Evolutionary conservation across 78 protist genomes (phyloP), one percentile per base, ranked within the genome.

Genomic region (Cavenderia fasciculata): DNA sequence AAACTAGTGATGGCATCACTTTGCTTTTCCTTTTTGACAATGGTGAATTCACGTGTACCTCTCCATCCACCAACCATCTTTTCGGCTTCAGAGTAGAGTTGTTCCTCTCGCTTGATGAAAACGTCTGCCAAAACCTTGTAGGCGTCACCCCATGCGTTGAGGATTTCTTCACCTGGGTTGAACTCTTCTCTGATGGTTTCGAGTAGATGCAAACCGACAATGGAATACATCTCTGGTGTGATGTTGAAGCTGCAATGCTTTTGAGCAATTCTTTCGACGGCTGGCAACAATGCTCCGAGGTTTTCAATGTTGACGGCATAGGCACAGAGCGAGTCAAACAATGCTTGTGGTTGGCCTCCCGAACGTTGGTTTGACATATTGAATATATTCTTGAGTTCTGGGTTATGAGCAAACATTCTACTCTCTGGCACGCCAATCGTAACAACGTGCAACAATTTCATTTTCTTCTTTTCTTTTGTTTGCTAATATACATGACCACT

Each of bases 401-500:
- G 87, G 38, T 77, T 25, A 0, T 34, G 41, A 18, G 36, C 47
- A 46, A 77, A 62, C 66, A 77, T 49, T n/a, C 36, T 63, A 0
- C 69, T 18, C 38, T 82, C 89, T 0, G 89, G 89, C 11, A 82
- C 89, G n/a, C n/a, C n/a, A n/a, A n/a, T n/a, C n/a, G n/a, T n/a
- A 7, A 82, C 72, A 0, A 68, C 89, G 33, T 82, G 75, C 16
- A 82, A 31, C n/a, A 82, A 31, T 68, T 77, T 49, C 7, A 74
- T 38, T 82, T 82, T 82, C 38, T 59, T 73, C n/a, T n/a, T n/a
- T n/a, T n/a, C 46, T 82, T 82, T 57, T 82, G 89, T 68, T 68
- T 82, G 5, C 89, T 70, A 43, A 82, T 82, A n/a, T 82, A 82
- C 89, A 82, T 82, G 5, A 82, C 5, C 4, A 82, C 56, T 43